Evolutionary conservation across 2,329 filamentous ascomycete species (phyloP).

Genomic region (Arachnopeziza araneosa): DNA sequence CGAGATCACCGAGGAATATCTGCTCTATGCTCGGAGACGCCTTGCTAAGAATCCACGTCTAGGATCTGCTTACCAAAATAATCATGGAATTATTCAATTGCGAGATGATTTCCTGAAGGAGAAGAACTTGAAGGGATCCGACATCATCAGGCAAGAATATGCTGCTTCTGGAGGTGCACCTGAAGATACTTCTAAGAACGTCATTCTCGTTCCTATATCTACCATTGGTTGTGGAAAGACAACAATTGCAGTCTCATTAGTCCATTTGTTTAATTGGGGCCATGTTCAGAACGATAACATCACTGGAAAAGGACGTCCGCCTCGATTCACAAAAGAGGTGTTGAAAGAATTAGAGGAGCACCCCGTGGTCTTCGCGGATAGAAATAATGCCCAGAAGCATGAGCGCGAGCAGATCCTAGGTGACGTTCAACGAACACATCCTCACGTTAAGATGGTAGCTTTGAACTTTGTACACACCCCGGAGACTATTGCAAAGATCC

Average conservation of each 20-base stretch:
- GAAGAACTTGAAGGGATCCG: slow-evolving; percentile 79
- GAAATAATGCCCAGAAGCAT: slow-evolving; percentile 86
- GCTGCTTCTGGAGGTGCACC: slow-evolving; percentile 43
- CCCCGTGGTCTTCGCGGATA: slow-evolving; percentile 79
- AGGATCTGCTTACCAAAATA: slow-evolving; percentile 68
- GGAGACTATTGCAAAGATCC: slow-evolving; percentile 62
- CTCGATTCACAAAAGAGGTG: slow-evolving; percentile 69
- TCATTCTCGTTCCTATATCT: slow-evolving; percentile 84
- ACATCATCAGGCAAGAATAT: slow-evolving; percentile 75
- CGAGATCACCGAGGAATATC: slow-evolving; percentile 86
- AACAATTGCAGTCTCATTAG: slow-evolving; percentile 76
- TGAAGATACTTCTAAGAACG: slow-evolving; percentile 55
- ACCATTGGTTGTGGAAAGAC: slow-evolving; percentile 98
- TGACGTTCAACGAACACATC: slow-evolving; percentile 62
- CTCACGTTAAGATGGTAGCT: slow-evolving; percentile 68
- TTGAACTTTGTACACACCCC: slow-evolving; percentile 80
- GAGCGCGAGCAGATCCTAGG: slow-evolving; percentile 84
- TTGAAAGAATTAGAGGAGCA: slow-evolving; percentile 57
- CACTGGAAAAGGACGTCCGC: slow-evolving; percentile 68
- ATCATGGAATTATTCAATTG: slow-evolving; percentile 91
- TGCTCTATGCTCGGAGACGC: slow-evolving; percentile 71
- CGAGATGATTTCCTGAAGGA: slow-evolving; percentile 81
- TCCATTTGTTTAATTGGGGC: slow-evolving; percentile 82
- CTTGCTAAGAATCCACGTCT: slow-evolving; percentile 64
- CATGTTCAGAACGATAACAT: slow-evolving; percentile 98